phyloP scores from a whole-genome alignment of 2,329 filamentous ascomycete species.

The Periglandula ipomoeae region DNA sequence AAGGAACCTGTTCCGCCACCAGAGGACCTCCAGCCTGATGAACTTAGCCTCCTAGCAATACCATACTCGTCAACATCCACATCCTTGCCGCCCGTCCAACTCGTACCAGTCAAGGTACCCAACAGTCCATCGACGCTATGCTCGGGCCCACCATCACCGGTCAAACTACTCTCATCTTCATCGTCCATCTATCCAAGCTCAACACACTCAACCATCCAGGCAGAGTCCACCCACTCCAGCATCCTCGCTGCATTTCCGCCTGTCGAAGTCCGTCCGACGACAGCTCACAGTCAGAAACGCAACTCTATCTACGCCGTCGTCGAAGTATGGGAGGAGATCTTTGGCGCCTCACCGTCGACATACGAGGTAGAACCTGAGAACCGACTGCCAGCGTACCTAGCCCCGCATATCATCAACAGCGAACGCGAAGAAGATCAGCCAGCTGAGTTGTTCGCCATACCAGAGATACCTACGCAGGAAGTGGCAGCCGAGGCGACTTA shows the following conservation, averaged over 20 bases:
- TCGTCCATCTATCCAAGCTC: slow-evolving; percentile 5
- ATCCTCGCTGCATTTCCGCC: neutral
- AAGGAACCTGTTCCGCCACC: neutral
- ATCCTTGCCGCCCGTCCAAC: neutral
- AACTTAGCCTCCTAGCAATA: neutral
- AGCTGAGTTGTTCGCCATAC: neutral
- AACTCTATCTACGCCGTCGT: neutral
- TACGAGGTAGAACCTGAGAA: slow-evolving; percentile 1
- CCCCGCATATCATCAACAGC: slow-evolving; percentile 4
- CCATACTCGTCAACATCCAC: neutral
- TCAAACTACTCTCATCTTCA: neutral
- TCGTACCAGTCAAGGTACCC: neutral
- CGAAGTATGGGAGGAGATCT: neutral
- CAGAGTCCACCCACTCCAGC: neutral
- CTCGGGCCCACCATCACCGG: neutral
- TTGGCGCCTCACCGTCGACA: neutral
- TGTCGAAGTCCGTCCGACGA: neutral
- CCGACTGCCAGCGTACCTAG: slow-evolving; percentile 4
- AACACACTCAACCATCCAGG: neutral
- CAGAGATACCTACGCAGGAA: neutral
- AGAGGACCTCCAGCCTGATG: neutral
- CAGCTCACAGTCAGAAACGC: neutral
- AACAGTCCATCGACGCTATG: neutral
- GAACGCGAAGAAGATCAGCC: slow-evolving; percentile 4
- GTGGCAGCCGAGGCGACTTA: neutral